A percentile compares a stretch with the other conserved stretches of the same genome.
Conservation (phyloP, 495 filamentous ascomycete species). For the Penicillium turbatum region DNA sequence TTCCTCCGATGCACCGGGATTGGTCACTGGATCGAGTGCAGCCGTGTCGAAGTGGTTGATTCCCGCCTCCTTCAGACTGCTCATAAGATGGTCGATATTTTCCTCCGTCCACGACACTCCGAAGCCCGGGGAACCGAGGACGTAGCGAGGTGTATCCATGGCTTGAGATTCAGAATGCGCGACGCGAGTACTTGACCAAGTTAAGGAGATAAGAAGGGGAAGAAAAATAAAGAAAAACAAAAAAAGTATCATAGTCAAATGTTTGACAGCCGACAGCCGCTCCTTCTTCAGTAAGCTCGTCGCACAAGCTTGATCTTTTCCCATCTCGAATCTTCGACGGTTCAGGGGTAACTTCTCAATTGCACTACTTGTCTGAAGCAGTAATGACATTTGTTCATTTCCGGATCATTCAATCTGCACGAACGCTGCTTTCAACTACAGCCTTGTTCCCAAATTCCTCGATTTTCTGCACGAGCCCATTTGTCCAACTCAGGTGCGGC, state of each 20-base stretch:
- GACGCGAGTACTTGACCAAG: neutral
- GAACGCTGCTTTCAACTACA: neutral
- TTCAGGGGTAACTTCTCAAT: neutral
- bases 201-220: neutral
- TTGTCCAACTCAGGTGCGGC: conserved; percentile 28
- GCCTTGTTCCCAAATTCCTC: conserved; percentile 14
- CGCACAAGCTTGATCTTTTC: neutral
- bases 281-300: neutral
- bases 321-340: neutral
- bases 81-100: conserved; percentile 8
- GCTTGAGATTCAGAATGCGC: neutral
- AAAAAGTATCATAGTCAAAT: neutral
- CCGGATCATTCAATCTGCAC: neutral
- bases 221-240: too few species aligned
- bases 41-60: conserved; percentile 19
- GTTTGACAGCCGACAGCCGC: neutral
- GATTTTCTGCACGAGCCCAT: conserved; percentile 16
- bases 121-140: conserved; percentile 14
- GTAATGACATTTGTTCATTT: neutral
- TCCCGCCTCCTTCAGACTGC: neutral
- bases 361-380: neutral
- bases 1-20: conserved; percentile 10
- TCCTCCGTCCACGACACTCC: conserved; percentile 9
- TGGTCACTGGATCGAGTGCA: conserved; percentile 12
- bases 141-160: conserved; percentile 11